Conservation (phyloP, 306 rosid species). For the Malus asiatica region DNA sequence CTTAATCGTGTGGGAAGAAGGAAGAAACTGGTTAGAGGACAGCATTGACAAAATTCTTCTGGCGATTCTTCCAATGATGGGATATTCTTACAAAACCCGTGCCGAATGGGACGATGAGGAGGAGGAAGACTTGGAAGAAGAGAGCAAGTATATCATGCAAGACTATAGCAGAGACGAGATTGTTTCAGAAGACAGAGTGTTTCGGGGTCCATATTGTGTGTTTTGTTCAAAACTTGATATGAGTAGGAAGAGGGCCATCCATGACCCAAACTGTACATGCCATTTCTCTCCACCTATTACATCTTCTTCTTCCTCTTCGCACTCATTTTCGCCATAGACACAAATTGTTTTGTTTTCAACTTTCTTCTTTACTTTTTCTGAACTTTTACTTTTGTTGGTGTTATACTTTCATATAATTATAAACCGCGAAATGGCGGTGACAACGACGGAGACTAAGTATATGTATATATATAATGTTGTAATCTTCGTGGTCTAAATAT, state of each 20-base stretch:
- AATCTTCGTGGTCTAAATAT: neutral
- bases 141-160: conserved; percentile 11
- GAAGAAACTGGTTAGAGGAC: conserved; percentile 56
- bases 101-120: conserved; percentile 23
- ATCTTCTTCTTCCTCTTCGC: conserved; percentile 42
- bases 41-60: conserved; percentile 45
- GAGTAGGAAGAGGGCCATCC: conserved; percentile 38
- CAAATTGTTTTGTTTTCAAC: neutral
- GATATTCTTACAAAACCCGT: conserved; percentile 33
- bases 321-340: conserved; percentile 20
- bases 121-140: conserved; percentile 29
- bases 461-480: neutral
- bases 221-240: conserved; percentile 61
- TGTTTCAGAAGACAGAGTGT: conserved; percentile 18
- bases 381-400: neutral
- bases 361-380: neutral
- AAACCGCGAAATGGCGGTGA: neutral
- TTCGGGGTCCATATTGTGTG: conserved; percentile 50
- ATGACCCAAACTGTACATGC: conserved; percentile 52
- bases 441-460: neutral
- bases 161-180: conserved; percentile 18
- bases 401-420: conserved; percentile 9
- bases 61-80: conserved; percentile 45
- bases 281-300: conserved; percentile 32
- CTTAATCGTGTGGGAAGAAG: conserved; percentile 54